Conservation (phyloP, 164 flowering plant species). For the Saururus chinensis region DNA sequence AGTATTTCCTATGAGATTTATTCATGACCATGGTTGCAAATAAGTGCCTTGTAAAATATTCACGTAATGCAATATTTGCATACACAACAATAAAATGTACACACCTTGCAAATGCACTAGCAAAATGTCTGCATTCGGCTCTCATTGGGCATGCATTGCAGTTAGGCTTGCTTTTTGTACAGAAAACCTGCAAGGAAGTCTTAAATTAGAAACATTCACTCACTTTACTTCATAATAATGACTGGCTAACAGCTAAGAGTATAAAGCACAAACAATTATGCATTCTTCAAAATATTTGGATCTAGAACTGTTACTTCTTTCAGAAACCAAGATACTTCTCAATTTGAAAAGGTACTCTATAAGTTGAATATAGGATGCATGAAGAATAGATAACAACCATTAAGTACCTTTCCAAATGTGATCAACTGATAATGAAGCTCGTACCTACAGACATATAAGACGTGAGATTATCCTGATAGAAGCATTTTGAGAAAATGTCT, state of each 20-base stretch:
- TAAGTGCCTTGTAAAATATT: background rate
- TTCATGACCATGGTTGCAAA: too few species aligned
- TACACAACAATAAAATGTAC: background rate
- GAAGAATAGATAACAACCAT: background rate
- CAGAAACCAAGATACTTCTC: background rate
- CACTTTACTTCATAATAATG: background rate
- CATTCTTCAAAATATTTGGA: background rate
- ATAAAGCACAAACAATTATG: too few species aligned
- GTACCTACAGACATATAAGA: slow-evolving; percentile 33
- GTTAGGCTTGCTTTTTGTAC: slow-evolving; percentile 75
- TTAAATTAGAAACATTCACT: background rate
- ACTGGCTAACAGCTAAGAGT: background rate
- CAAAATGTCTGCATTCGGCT: slow-evolving; percentile 75
- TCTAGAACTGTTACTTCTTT: background rate
- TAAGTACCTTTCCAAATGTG: slow-evolving; percentile 83
- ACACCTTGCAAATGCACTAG: slow-evolving; percentile 79
- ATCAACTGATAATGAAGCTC: slow-evolving; percentile 89
- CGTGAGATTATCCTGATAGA: background rate
- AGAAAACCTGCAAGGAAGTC: slow-evolving; percentile 52
- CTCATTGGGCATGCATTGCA: slow-evolving; percentile 85
- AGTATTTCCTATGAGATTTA: too few species aligned
- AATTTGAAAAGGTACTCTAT: too few species aligned
- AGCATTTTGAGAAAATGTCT: background rate
- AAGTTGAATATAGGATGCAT: too few species aligned
- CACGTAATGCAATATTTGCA: background rate